Evolutionary conservation across 2,329 filamentous ascomycete species (phyloP), one percentile per base, ranked within the genome.

Genomic region (Fusarium scirpi): DNA sequence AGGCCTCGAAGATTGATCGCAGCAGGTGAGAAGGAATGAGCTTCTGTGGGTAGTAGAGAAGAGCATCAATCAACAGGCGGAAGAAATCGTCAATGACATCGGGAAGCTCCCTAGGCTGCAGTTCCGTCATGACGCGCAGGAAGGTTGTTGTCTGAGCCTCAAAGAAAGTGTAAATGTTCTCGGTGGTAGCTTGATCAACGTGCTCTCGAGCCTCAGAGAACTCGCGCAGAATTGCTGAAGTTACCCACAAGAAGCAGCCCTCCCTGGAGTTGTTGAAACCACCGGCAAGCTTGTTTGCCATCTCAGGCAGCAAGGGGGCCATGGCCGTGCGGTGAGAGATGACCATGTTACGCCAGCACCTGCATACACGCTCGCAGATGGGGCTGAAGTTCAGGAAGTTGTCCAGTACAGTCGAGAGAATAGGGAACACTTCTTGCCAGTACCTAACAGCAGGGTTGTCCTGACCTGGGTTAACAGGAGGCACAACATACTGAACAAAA

Each of bases 161-260:
- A 78, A 97, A 98, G 82, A 99, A 99, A 62, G 89, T 88, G 82
- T 97, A 99, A 59, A 99, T 97, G 70, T 92, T 92, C 58, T 94
- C 90, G 18, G 92, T 93, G 8, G 94, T 97, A n/a, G 87, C 84
- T 53, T 91, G 87, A 58, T 95, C 91, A 22, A 98, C 92, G 65
- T 92, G 89, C 73, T 97, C 94, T 44, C 92, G 89, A 44, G 95
- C 94, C 74, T 97, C 93, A 0, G 94, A 96, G 78, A 98, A 99
- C 79, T 99, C 96, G 63, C 96, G 92, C 30, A 99, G 87, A 68
- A 99, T 97, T 11, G 95, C 94, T 70, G 94, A 93, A 4, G 95
- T 98, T 2, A 96, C 95, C 96, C 96, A 99, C n/a, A 99, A 85
- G 86, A 99, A 99, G 79, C 95, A 98, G 15, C 96, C 96, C 81